Conservation (phyloP, 768 basidiomycete species). For the Symmetrospora coprosmae region DNA sequence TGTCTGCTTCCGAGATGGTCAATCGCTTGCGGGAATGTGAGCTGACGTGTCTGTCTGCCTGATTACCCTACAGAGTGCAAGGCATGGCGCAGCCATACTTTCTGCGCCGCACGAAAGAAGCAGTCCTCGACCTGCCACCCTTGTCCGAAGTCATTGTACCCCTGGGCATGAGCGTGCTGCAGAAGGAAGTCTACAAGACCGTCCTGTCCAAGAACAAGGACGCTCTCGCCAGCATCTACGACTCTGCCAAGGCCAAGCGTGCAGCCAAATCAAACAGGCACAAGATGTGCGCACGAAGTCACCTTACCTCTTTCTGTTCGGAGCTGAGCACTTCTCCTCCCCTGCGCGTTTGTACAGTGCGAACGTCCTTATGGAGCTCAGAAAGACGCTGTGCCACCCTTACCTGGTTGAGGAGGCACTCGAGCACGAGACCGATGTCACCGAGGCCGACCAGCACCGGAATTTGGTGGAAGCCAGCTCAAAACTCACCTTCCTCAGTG, state of each 20-base stretch:
- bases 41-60: neutral
- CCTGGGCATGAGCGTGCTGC: constrained; percentile 36
- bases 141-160: constrained; percentile 41
- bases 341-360: constrained; percentile 34
- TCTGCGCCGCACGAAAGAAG: constrained; percentile 66
- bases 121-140: constrained; percentile 31
- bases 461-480: constrained; percentile 30
- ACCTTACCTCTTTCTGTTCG: too few species aligned
- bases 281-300: constrained; percentile 21
- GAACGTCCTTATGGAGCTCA: constrained; percentile 89
- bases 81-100: constrained; percentile 67
- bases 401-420: constrained; percentile 32
- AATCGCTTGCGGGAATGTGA: too few species aligned
- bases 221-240: constrained; percentile 23
- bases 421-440: constrained; percentile 23
- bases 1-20: too few species aligned
- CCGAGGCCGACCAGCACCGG: constrained; percentile 12
- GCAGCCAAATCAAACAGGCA: constrained; percentile 15
- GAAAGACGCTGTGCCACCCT: constrained; percentile 84
- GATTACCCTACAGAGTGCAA: constrained; percentile 45
- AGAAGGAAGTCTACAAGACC: constrained; percentile 39
- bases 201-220: constrained; percentile 37
- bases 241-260: neutral
- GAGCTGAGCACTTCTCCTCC: too few species aligned
- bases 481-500: constrained; percentile 59